These are phyloP conservation scores for Boletus eberwhitei DNA, from an alignment of 768 basidiomycete genomes.

Conservation along the genomic window DNA sequence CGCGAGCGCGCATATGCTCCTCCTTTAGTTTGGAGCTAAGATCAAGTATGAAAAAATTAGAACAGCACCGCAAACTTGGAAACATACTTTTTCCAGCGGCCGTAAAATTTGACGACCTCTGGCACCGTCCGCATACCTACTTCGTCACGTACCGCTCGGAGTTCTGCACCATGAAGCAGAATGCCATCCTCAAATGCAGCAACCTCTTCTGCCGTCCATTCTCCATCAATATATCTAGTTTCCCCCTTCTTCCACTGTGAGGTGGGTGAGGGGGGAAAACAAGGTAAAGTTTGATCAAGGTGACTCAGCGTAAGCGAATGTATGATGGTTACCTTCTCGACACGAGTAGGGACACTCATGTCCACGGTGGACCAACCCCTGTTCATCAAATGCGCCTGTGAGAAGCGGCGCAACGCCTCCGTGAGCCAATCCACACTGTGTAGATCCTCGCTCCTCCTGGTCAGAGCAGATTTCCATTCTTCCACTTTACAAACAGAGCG, in stretches of 20 bases:
- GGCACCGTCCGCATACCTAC: conserved; percentile 63
- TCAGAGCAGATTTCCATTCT: conserved; percentile 55
- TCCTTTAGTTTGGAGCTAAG: conserved; percentile 64
- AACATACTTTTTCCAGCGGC: conserved; percentile 79
- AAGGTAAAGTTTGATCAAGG: conserved; percentile 9
- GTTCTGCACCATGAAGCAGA: conserved; percentile 69
- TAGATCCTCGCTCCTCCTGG: conserved; percentile 48
- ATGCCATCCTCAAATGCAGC: conserved; percentile 78
- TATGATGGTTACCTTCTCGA: conserved; percentile 55
- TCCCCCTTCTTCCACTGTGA: conserved; percentile 72
- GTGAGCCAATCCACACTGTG: conserved; percentile 79
- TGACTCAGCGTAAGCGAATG: conserved; percentile 7
- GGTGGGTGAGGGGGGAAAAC: neutral
- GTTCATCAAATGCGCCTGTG: conserved; percentile 59
- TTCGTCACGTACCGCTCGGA: conserved; percentile 74
- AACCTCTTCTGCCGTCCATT: conserved; percentile 68
- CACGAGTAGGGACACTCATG: conserved; percentile 54
- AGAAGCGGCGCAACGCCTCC: conserved; percentile 68
- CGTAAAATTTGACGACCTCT: conserved; percentile 82
- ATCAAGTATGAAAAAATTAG: conserved; percentile 9
- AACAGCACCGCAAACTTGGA: conserved; percentile 1
- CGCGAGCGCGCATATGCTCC: conserved; percentile 54
- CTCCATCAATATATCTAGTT: conserved; percentile 61
- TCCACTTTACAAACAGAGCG: conserved; percentile 49
- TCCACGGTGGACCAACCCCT: conserved; percentile 58